These are phyloP conservation scores for Candida patagonica DNA, from an alignment of 805 yeast species.

Conservation along the genomic window DNA sequence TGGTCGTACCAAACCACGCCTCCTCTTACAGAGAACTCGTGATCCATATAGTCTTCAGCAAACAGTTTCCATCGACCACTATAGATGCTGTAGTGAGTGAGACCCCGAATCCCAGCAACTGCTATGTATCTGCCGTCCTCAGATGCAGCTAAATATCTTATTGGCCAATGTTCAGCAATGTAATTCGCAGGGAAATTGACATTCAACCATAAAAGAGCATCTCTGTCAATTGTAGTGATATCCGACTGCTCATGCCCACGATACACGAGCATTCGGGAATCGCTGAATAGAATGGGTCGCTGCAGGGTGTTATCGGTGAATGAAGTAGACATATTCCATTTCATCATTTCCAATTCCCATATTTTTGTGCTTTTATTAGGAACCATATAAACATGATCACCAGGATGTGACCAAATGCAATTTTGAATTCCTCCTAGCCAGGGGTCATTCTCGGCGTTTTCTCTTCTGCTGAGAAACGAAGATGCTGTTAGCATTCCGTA, in stretches of 20 bases:
- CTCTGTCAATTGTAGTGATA: constrained; percentile 32
- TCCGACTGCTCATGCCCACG: constrained; percentile 39
- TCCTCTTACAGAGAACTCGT: constrained; percentile 29
- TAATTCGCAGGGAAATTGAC: constrained; percentile 39
- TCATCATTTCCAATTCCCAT: constrained; percentile 21
- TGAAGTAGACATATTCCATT: constrained; percentile 24
- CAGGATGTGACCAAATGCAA: constrained; percentile 30
- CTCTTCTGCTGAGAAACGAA: constrained; percentile 26
- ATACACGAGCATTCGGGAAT: constrained; percentile 35
- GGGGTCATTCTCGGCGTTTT: constrained; percentile 12
- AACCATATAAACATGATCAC: constrained; percentile 30
- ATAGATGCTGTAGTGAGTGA: constrained; percentile 33
- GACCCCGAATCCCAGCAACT: constrained; percentile 40
- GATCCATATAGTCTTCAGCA: constrained; percentile 28
- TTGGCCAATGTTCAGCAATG: constrained; percentile 35
- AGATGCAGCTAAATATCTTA: constrained; percentile 34
- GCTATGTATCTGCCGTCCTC: constrained; percentile 42
- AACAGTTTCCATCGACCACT: constrained; percentile 41
- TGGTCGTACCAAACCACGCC: constrained; percentile 32
- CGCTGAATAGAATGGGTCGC: constrained; percentile 36
- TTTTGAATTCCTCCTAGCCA: constrained; percentile 22
- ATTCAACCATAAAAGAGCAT: constrained; percentile 39
- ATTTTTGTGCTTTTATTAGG: constrained; percentile 13
- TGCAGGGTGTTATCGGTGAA: constrained; percentile 26
- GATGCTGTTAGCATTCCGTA: constrained; percentile 39